Evolutionary conservation across 805 yeast genomes (phyloP).

Genomic region (Candida multigemmis): DNA sequence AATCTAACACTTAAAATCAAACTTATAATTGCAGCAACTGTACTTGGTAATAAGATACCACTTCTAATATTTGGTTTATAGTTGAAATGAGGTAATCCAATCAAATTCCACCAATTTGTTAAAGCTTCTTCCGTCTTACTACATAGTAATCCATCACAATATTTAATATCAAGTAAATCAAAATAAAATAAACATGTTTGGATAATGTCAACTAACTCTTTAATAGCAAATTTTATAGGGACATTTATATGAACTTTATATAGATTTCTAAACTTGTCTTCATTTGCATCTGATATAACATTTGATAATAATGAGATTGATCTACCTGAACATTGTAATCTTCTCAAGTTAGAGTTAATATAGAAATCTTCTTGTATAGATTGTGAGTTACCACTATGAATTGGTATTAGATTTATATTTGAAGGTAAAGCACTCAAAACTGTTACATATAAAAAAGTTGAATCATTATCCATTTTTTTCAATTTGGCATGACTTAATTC

Average conservation of each 20-base stretch:
- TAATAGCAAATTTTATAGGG: slow-evolving; percentile 56
- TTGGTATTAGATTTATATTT: slow-evolving; percentile 58
- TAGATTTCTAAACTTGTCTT: slow-evolving; percentile 71
- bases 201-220: slow-evolving; percentile 63
- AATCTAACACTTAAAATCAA: slow-evolving; percentile 63
- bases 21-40: slow-evolving; percentile 77
- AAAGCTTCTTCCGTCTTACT: slow-evolving; percentile 67
- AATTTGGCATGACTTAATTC: slow-evolving; percentile 66
- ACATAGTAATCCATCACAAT: slow-evolving; percentile 82
- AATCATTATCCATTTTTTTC: slow-evolving; percentile 37
- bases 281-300: slow-evolving; percentile 65
- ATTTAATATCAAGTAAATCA: slow-evolving; percentile 55
- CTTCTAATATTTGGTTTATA: slow-evolving; percentile 36
- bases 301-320: slow-evolving; percentile 61
- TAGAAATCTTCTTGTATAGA: slow-evolving; percentile 49
- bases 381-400: slow-evolving; percentile 50
- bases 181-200: slow-evolving; percentile 77
- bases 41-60: slow-evolving; percentile 51
- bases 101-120: slow-evolving; percentile 70
- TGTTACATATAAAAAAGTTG: slow-evolving; percentile 70
- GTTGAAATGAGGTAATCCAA: slow-evolving; percentile 47
- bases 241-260: slow-evolving; percentile 48
- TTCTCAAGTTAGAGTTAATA: slow-evolving; percentile 68
- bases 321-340: slow-evolving; percentile 79
- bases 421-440: slow-evolving; percentile 78